These are phyloP conservation scores for Prinsepia uniflora DNA, from an alignment of 306 rosid species.

Conservation along the genomic window DNA sequence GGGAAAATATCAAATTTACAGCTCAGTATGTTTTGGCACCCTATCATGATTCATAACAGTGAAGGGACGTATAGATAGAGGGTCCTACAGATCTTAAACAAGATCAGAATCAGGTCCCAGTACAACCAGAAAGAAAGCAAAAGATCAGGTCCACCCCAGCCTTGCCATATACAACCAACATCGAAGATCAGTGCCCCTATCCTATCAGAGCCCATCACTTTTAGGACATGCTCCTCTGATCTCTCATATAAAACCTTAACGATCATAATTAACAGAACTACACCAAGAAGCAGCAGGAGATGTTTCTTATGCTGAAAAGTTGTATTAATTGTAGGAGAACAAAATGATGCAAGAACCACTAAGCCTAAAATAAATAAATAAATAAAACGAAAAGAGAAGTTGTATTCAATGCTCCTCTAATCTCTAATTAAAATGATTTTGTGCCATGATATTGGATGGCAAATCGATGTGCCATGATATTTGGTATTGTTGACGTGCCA, in stretches of 20 bases:
- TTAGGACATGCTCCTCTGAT: neutral
- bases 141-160: neutral
- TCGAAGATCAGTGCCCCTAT: neutral
- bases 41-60: neutral
- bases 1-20: neutral
- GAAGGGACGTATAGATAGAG: neutral
- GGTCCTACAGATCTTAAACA: constrained; percentile 8
- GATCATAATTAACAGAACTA: neutral
- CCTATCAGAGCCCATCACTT: neutral
- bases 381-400: too few species aligned
- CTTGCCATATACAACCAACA: constrained; percentile 1
- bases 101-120: constrained; percentile 4
- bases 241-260: neutral
- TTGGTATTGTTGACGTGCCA: too few species aligned
- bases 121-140: neutral
- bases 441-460: too few species aligned
- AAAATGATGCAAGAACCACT: constrained; percentile 5
- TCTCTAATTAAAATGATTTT: too few species aligned
- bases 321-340: neutral
- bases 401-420: too few species aligned
- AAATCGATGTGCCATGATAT: too few species aligned
- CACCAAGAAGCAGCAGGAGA: neutral
- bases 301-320: neutral
- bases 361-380: neutral
- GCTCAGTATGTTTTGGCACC: neutral